Percentiles rank a stretch among this genome's conserved stretches.
phyloP scores from a whole-genome alignment of 345 rosid genomes.

The Linum trigynum region DNA sequence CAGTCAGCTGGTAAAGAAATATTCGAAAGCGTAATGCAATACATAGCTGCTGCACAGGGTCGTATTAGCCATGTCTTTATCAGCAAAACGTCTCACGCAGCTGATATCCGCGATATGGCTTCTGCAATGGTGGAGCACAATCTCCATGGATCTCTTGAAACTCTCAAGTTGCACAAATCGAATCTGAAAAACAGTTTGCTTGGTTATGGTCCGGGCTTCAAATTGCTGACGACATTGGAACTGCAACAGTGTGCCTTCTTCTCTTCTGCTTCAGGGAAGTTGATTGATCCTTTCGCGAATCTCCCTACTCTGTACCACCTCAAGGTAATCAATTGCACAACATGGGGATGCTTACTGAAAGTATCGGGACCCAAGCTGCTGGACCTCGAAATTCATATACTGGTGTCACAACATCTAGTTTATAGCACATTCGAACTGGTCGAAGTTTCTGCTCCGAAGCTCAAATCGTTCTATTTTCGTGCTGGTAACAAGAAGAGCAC shows the following conservation, averaged over 20 bases:
- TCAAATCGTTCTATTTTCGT: background rate
- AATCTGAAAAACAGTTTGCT: too few species aligned
- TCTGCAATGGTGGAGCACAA: background rate
- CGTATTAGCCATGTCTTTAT: background rate
- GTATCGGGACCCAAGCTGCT: background rate
- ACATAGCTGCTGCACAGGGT: background rate
- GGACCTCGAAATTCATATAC: background rate
- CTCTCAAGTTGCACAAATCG: background rate
- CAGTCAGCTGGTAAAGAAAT: too few species aligned
- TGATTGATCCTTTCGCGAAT: background rate
- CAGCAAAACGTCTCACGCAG: background rate
- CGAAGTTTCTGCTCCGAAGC: background rate
- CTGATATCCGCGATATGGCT: background rate
- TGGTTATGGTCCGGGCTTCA: background rate
- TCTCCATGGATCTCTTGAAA: background rate
- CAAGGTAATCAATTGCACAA: background rate
- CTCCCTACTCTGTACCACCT: background rate
- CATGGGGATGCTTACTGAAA: background rate
- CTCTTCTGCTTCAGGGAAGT: background rate
- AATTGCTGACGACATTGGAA: background rate
- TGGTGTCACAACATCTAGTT: background rate
- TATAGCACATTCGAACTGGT: background rate
- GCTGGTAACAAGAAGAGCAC: background rate
- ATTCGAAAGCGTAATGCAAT: too few species aligned
- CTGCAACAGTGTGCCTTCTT: background rate